These are phyloP conservation scores for Carex scoparia DNA, from an alignment of 176 grass and related monocot species.

Conservation along the genomic window DNA sequence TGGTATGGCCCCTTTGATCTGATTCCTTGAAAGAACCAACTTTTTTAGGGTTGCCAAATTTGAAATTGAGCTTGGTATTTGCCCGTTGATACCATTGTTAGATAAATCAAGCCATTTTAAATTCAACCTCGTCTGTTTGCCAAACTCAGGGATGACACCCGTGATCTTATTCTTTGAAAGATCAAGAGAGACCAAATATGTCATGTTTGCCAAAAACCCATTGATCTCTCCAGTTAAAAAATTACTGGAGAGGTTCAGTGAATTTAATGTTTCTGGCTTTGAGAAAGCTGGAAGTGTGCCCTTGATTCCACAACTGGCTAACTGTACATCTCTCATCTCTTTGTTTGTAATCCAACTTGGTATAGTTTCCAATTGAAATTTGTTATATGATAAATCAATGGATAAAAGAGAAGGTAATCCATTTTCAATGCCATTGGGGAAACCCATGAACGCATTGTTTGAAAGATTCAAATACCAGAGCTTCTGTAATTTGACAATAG, in stretches of 20 bases:
- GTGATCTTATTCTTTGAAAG: conserved; percentile 60
- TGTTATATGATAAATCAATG: conserved; percentile 39
- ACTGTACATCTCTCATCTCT: conserved; percentile 36
- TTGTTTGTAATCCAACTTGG: conserved; percentile 41
- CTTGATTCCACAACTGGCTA: conserved; percentile 39
- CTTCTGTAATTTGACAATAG: conserved; percentile 44
- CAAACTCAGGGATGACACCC: conserved; percentile 49
- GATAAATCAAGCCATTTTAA: conserved; percentile 60
- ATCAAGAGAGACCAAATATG: conserved; percentile 40
- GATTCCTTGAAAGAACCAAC: conserved; percentile 60
- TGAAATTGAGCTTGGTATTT: conserved; percentile 60
- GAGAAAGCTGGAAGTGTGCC: conserved; percentile 16
- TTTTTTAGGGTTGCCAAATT: conserved; percentile 35
- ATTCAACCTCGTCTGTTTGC: conserved; percentile 4
- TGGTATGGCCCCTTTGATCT: conserved; percentile 47
- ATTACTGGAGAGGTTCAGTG: conserved; percentile 64
- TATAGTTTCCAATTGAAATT: conserved; percentile 33
- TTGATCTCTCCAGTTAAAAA: conserved; percentile 43
- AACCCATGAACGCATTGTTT: conserved; percentile 38
- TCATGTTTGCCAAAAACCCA: conserved; percentile 48
- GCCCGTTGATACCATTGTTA: conserved; percentile 41
- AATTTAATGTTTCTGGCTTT: conserved; percentile 33
- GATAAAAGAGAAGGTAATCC: conserved; percentile 41
- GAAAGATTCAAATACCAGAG: conserved; percentile 73
- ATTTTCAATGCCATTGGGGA: conserved; percentile 27